A percentile compares a stretch with the other conserved stretches of the same genome.
phyloP scores from a whole-genome alignment of 768 basidiomycete genomes.

The Suillus luteus region DNA sequence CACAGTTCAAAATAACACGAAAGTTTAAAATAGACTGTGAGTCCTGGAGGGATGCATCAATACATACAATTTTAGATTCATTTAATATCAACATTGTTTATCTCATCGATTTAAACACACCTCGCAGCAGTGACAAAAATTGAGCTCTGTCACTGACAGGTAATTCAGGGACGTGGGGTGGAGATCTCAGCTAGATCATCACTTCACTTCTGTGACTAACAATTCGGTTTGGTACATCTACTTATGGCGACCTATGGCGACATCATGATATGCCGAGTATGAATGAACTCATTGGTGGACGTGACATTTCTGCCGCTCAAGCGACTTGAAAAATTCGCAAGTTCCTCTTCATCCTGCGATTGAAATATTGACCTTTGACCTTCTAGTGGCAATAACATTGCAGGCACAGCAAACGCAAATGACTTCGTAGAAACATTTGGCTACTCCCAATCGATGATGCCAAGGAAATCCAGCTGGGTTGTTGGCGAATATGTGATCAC shows the following conservation, averaged over 20 bases:
- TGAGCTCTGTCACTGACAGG: not conserved
- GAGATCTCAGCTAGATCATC: not conserved
- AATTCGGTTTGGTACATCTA: not conserved
- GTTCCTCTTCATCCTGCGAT: not conserved
- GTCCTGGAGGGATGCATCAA: not conserved
- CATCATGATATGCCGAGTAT: not conserved
- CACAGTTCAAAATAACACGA: not conserved
- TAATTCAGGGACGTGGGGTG: not conserved
- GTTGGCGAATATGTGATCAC: too few relatives aligned
- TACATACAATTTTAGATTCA: not conserved
- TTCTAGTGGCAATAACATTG: not conserved
- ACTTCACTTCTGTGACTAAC: not conserved
- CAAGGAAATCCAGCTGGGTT: too few relatives aligned
- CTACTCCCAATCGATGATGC: slow-evolving; percentile 33
- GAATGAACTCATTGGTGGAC: not conserved
- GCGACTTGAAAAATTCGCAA: not conserved
- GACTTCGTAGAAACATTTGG: not conserved
- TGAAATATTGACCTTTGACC: too few relatives aligned
- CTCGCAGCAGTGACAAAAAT: not conserved
- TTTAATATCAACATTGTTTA: not conserved
- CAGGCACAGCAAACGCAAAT: not conserved
- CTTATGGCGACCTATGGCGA: too few relatives aligned
- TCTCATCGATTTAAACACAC: not conserved
- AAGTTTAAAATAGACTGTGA: not conserved
- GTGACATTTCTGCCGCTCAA: not conserved